These are phyloP conservation scores for Peniophora sp. DNA, from an alignment of 1,284 basidiomycete genomes.

Conservation along the genomic window DNA sequence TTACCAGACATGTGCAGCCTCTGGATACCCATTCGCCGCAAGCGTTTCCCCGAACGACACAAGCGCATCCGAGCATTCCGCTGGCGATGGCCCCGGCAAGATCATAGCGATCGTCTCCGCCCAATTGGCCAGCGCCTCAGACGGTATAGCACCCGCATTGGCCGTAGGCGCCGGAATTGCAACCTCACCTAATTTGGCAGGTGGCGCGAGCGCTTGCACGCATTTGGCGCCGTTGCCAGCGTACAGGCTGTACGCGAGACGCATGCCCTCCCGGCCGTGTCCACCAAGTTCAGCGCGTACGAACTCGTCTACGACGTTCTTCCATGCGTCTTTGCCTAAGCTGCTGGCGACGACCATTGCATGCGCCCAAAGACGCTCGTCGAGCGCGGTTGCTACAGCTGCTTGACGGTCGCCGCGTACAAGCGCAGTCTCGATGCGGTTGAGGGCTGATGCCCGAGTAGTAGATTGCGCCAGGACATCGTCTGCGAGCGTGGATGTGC, in stretches of 20 bases:
- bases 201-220: conserved; percentile 76
- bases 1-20: conserved; percentile 91
- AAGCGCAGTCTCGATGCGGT: conserved; percentile 74
- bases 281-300: conserved; percentile 68
- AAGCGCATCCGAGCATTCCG: conserved; percentile 66
- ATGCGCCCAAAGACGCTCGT: conserved; percentile 90
- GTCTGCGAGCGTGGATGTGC: conserved; percentile 15
- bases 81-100: conserved; percentile 61
- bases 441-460: conserved; percentile 40
- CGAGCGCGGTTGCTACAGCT: conserved; percentile 85
- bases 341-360: conserved; percentile 93
- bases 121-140: conserved; percentile 69
- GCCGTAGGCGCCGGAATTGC: conserved; percentile 70
- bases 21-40: conserved; percentile 60
- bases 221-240: conserved; percentile 66
- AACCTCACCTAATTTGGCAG: conserved; percentile 23
- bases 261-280: conserved; percentile 53
- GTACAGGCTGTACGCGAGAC: conserved; percentile 81
- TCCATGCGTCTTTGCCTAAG: conserved; percentile 91
- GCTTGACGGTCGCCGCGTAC: conserved; percentile 79
- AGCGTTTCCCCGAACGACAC: conserved; percentile 86
- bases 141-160: conserved; percentile 52
- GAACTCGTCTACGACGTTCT: conserved; percentile 85
- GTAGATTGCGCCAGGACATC: conserved; percentile 22
- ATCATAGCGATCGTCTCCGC: conserved; percentile 83